Conservation (phyloP, 2,329 filamentous ascomycete species). For the Ophiostoma ulmi region DNA sequence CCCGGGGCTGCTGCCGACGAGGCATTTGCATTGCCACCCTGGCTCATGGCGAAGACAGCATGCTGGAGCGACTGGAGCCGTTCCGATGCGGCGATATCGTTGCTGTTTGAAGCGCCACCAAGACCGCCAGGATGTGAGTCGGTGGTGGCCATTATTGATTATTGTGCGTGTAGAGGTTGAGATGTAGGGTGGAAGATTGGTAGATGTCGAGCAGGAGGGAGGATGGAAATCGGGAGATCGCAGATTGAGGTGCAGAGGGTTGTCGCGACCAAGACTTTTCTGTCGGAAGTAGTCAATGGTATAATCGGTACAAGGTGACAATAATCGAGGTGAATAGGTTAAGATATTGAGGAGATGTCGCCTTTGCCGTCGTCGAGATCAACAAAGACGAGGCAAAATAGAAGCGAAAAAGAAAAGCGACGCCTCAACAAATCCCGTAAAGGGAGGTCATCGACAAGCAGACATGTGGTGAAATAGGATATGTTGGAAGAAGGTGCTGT, state of each 20-base stretch:
- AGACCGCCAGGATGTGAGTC: conserved; percentile 1
- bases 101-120: background rate
- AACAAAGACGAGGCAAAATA: conserved; percentile 6
- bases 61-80: conserved; percentile 5
- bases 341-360: background rate
- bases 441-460: conserved; percentile 9
- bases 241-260: background rate
- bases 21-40: background rate
- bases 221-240: background rate
- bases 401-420: conserved; percentile 17
- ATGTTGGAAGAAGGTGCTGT: background rate
- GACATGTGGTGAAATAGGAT: conserved; percentile 2
- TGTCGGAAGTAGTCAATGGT: background rate
- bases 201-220: background rate
- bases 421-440: background rate
- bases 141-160: conserved; percentile 1
- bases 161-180: background rate
- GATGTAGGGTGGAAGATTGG: background rate
- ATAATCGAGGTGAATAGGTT: background rate
- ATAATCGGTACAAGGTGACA: background rate
- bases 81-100: conserved; percentile 5
- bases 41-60: conserved; percentile 3
- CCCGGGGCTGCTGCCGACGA: background rate
- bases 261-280: background rate
- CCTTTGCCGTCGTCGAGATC: background rate